Evolutionary conservation across 768 basidiomycete genomes (phyloP), one percentile per base, ranked within the genome.

Genomic region (Boletus fagicola): DNA sequence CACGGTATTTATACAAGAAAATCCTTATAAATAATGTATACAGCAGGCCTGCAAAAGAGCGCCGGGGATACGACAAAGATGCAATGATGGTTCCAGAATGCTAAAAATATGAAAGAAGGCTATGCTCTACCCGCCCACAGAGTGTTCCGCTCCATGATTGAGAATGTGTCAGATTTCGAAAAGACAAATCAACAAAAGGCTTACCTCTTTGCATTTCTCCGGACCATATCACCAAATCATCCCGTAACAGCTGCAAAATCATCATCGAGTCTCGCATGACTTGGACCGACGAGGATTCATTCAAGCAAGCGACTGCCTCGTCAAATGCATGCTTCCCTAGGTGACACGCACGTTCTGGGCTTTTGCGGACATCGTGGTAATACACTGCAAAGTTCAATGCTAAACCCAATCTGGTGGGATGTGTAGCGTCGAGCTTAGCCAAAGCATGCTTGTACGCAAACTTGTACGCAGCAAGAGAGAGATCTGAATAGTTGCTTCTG

Each of bases 371-470:
- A 71, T 94, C 81, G 71, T 92, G 92, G 72, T 90, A 94, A 78
- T 90, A 95, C 50, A 95, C 93, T n/a, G 91, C 87, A 75, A 95
- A 94, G 77, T 94, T 95, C 66, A 95, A 80, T 35, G 92, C 92
- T 50, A 95, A 77, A 36, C 92, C 93, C 56, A 95, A 77, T 65
- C 92, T 83, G 59, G 93, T 94, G 54, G 93, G 92, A 75, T 94
- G 90, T 48, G 88, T 84, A 7, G 87, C 79, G 26, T 84, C 85
- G 51, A 95, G 82, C 65, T 88, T 86, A 56, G 81, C 79, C 53
- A 82, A 69, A 38, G 92, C 92, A 63, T 93, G 90, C 72, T 90
- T 84, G 70, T 92, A 93, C 48, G 93, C 91, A 57, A 80, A 75
- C 77, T 90, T 92, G 81, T 95, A 91, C 3, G 90, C 87, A 62